Evolutionary conservation across 2,329 filamentous ascomycete species (phyloP).

Genomic region (Tolypocladium sp.): DNA sequence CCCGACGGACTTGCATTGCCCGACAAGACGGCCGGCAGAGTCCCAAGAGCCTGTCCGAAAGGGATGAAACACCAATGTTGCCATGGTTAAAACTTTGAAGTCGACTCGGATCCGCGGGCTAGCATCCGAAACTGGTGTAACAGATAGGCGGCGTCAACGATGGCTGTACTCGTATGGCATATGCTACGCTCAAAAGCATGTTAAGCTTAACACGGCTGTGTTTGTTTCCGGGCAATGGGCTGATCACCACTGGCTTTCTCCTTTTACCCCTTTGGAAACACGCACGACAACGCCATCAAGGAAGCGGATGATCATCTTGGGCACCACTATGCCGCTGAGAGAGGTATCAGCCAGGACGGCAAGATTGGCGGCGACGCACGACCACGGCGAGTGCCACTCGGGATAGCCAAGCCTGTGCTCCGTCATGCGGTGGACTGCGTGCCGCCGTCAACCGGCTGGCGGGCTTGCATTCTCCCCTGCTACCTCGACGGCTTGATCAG

Average conservation of each 20-base stretch:
- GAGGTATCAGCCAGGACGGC: background rate
- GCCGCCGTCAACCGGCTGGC: background rate
- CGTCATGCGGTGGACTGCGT: background rate
- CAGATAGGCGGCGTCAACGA: background rate
- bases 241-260: background rate
- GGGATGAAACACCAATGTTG: background rate
- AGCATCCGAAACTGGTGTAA: background rate
- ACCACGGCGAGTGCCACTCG: background rate
- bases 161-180: background rate
- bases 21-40: background rate
- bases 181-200: background rate
- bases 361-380: background rate
- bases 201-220: background rate
- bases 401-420: background rate
- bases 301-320: too few relatives aligned
- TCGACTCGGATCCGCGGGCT: background rate
- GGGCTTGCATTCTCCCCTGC: background rate
- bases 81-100: background rate
- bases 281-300: background rate
- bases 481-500: background rate
- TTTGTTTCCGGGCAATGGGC: background rate
- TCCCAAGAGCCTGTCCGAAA: background rate
- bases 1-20: background rate
- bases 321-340: background rate
- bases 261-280: background rate